Base-by-base conservation (phyloP, 768 basidiomycete species). In the Cyclocybe aegerita region DNA sequence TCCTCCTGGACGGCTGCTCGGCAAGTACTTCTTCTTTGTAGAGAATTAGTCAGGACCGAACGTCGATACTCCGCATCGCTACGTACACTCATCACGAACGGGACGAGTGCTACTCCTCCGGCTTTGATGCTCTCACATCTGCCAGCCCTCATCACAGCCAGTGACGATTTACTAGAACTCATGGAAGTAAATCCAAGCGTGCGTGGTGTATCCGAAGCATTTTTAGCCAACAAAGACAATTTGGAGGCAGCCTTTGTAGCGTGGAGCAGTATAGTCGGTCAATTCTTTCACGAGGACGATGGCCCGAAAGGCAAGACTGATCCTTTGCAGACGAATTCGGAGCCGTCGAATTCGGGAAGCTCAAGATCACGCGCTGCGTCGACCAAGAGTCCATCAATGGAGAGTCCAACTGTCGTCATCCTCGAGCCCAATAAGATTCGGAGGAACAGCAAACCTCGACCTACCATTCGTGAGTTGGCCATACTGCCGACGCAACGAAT, bases 401-500 rank as follows among this genome's bases (percentile, higher is more conserved):
- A 61, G 2, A 56, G 50, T 14, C 29, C 59, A 17, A 55, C 55
- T 9, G 39, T 59, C 34, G 56, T 62, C 8, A 48, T 61, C 10
- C 52, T 56, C 9, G 61, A 63, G 30, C 56, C 57, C 14, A 61
- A 65, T 44, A 62, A 62, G 52, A 59, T 61, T 36, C 50, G 60
- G 39, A 57, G 60, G 48, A 59, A 57, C 43, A 51, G 44, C 34
- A 64, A 57, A 38, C 39, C 49, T 33, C 61, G 58, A 51, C 66
- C 51, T 41, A 54, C 60, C 30, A 71, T 83, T 16, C 70, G 82
- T 45, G 85, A 86, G 49, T 61, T 87, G 29, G 82, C 83, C 2
- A 85, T 87, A 46, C 69, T 80, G 55, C 85, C 85, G 12, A 76
- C 78, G 10, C 83, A 87, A 60, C 71, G 85, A 14, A 74, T 84